These are phyloP conservation scores for Nakaseomyces bracarensis DNA, from an alignment of 1,139 yeast species.

Conservation along the genomic window DNA sequence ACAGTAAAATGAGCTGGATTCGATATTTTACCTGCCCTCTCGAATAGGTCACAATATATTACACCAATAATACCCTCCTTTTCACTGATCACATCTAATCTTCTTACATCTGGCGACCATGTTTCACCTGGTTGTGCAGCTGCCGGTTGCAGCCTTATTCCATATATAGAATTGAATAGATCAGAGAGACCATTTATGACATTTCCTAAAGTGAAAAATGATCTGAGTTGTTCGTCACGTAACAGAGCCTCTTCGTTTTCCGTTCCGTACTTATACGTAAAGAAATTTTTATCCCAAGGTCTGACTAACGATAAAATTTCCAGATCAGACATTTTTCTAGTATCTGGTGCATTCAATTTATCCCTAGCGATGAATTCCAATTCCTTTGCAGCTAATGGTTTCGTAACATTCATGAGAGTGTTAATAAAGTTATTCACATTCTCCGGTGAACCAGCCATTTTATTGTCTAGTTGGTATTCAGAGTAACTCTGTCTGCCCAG, in stretches of 20 bases:
- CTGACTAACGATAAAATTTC: slow-evolving; percentile 44
- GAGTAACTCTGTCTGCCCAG: slow-evolving; percentile 68
- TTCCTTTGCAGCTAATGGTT: slow-evolving; percentile 55
- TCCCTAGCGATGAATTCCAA: slow-evolving; percentile 37
- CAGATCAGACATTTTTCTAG: slow-evolving; percentile 30
- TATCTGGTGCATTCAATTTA: slow-evolving; percentile 15
- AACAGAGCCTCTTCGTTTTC: slow-evolving; percentile 7
- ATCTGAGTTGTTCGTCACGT: slow-evolving; percentile 31
- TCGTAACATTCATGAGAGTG: slow-evolving; percentile 46
- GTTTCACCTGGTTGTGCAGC: slow-evolving; percentile 66
- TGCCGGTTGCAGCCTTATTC: slow-evolving; percentile 64
- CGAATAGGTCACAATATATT: slow-evolving; percentile 61
- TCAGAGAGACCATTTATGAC: slow-evolving; percentile 77
- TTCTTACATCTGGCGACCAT: slow-evolving; percentile 85
- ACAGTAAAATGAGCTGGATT: slow-evolving; percentile 95
- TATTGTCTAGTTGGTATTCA: slow-evolving; percentile 75
- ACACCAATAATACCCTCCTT: slow-evolving; percentile 52
- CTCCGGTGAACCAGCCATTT: slow-evolving; percentile 79
- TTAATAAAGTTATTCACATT: slow-evolving; percentile 64
- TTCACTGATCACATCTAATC: slow-evolving; percentile 62
- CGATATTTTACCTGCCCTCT: slow-evolving; percentile 51
- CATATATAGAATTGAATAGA: slow-evolving; percentile 63
- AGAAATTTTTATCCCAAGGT: slow-evolving; percentile 92
- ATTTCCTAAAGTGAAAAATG: slow-evolving; percentile 77
- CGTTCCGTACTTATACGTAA: slow-evolving; percentile 28